Evolutionary conservation across 345 rosid species (phyloP).

Genomic region (Gynandropsis gynandra): DNA sequence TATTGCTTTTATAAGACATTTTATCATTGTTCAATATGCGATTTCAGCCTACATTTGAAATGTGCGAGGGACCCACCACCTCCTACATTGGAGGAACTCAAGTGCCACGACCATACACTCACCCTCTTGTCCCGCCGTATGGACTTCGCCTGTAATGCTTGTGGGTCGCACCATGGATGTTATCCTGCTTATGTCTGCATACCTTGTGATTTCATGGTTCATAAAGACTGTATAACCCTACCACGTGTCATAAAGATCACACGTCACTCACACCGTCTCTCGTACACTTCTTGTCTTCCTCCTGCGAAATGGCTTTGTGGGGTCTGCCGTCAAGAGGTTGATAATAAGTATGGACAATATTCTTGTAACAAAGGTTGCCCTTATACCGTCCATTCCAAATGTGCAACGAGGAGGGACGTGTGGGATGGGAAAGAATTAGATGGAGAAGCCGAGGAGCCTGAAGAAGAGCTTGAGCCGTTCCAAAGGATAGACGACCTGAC

Average conservation of each 20-base stretch:
- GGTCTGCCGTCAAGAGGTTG: conserved; percentile 9
- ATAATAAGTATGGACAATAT: conserved; percentile 14
- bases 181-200: neutral
- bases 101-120: conserved; percentile 18
- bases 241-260: conserved; percentile 8
- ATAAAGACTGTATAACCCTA: neutral
- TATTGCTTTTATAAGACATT: too few species aligned
- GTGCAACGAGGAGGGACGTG: conserved; percentile 13
- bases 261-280: conserved; percentile 14
- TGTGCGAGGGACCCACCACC: neutral
- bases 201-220: conserved; percentile 11
- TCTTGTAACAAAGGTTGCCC: conserved; percentile 6
- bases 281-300: conserved; percentile 4
- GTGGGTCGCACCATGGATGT: neutral
- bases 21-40: conserved; percentile 7
- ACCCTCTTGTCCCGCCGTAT: neutral
- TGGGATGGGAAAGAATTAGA: conserved; percentile 22
- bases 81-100: neutral
- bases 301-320: conserved; percentile 9
- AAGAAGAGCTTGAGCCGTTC: neutral
- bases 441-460: neutral
- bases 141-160: neutral
- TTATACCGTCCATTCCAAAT: conserved; percentile 18
- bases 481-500: neutral
- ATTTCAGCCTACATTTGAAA: neutral